Percentiles rank a stretch among this genome's conserved stretches.
Evolutionary conservation across 2,329 filamentous ascomycete species (phyloP).

Genomic region (Fusarium albosuccineum): DNA sequence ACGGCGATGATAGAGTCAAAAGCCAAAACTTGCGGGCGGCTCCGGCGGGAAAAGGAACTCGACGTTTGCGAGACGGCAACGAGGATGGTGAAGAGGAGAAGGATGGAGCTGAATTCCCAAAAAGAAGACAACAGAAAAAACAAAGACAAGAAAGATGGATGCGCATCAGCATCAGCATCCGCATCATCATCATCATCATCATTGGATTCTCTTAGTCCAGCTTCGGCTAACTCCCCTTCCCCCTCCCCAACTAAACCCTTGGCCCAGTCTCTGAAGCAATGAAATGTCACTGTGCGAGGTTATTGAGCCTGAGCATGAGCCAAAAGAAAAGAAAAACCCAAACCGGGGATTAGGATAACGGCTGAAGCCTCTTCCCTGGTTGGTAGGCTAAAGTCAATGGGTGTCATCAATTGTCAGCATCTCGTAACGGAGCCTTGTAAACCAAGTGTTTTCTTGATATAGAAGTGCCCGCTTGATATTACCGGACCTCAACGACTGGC

Average conservation of each 20-base stretch:
- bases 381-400: conserved; percentile 29
- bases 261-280: conserved; percentile 17
- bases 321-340: conserved; percentile 33
- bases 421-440: conserved; percentile 16
- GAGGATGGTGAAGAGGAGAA: conserved; percentile 15
- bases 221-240: conserved; percentile 14
- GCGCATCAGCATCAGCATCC: conserved; percentile 25
- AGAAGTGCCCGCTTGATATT: not conserved
- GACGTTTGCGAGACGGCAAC: conserved; percentile 19
- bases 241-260: conserved; percentile 6
- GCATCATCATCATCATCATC: conserved; percentile 21
- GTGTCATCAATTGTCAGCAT: conserved; percentile 38
- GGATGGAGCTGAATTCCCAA: conserved; percentile 5
- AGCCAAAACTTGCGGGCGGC: conserved; percentile 18
- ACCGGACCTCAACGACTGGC: not conserved
- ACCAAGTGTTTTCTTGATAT: not conserved
- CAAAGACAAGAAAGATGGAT: conserved; percentile 7
- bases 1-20: conserved; percentile 9
- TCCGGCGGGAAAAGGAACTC: conserved; percentile 17
- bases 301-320: conserved; percentile 17
- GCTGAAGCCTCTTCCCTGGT: conserved; percentile 24
- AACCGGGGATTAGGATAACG: conserved; percentile 31
- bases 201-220: conserved; percentile 28
- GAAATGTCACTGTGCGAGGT: conserved; percentile 38
- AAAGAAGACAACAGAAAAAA: not conserved